Conservation (phyloP, 305 asterid species). For the Ajuga reptans region DNA sequence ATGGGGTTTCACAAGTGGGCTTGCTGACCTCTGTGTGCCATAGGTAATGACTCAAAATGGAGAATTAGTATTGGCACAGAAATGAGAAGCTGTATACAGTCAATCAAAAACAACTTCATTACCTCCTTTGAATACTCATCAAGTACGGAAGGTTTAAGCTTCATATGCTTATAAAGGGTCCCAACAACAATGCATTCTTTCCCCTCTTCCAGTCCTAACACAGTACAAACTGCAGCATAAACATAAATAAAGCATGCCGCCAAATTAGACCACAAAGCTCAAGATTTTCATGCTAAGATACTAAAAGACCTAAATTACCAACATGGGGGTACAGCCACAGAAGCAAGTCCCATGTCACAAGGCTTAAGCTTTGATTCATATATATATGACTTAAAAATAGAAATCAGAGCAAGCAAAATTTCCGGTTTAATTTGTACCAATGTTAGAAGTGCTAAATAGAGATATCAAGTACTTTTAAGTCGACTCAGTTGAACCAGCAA, state of each 20-base stretch:
- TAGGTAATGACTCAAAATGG: slow-evolving; percentile 12
- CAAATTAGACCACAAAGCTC: slow-evolving; percentile 15
- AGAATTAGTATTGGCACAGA: neutral
- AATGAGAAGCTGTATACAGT: neutral
- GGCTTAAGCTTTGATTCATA: neutral
- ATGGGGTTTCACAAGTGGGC: slow-evolving; percentile 63
- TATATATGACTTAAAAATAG: neutral
- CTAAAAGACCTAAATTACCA: neutral
- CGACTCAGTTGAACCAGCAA: neutral
- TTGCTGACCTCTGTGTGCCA: slow-evolving; percentile 60
- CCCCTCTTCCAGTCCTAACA: slow-evolving; percentile 74
- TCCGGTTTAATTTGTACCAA: neutral
- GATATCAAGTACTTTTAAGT: neutral
- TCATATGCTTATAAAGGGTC: slow-evolving; percentile 87
- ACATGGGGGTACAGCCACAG: neutral
- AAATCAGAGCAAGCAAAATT: neutral
- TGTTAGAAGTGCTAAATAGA: neutral
- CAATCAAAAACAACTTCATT: slow-evolving; percentile 10
- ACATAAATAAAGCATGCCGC: slow-evolving; percentile 5
- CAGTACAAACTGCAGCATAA: slow-evolving; percentile 71
- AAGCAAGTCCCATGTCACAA: neutral
- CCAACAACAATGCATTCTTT: slow-evolving; percentile 85
- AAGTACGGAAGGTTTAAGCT: slow-evolving; percentile 80
- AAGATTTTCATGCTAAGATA: neutral
- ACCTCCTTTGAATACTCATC: slow-evolving; percentile 98